Evolutionary conservation across 2,329 filamentous ascomycete genomes (phyloP), one percentile per base, ranked within the genome.

Genomic region (Clarireedia homoeocarpa): DNA sequence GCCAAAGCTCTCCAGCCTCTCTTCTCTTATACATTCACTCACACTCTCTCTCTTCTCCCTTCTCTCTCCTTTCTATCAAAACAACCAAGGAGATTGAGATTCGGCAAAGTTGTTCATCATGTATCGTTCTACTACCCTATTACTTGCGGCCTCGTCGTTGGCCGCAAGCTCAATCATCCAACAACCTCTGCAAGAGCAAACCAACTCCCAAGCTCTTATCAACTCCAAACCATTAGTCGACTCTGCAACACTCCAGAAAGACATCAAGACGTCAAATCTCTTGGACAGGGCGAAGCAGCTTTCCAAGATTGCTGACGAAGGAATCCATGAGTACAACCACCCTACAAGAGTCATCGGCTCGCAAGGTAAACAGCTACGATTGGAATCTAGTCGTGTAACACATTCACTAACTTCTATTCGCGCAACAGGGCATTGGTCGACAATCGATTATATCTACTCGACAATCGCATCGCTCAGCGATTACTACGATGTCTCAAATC

Each of bases 341-440:
- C 85, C 85, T 1, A 89, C 85, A 1, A 78, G 85, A 53, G 85
- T 88, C 23, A 88, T 89, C 61, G 85, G 85, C 30, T 86, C 83
- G 60, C 66, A 78, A 67, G 83, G 82, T 83, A 70, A 55, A 62
- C 57, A 38, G 36, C 27, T 30, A 14, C 6, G 17, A 52, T 45
- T 23, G 6, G 42, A 48, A 44, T 55, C 17, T 34, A 47, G 9
- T 20, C 2, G 42, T 59, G 3, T 14, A 52, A 12, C 48, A 55
- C 14, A 12, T 36, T 27, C 38, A 26, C 27, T 53, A 48, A 55
- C 60, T 58, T 38, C 10, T 26, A 54, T 65, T 65, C 60, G 60
- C 55, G 62, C 34, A 66, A 55, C 59, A 80, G 85, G 84, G 26
- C 85, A 88, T 63, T 65, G 74, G n/a, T 81, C 75, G 40, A 88